Base-by-base conservation (phyloP, 176 grass and related monocot species). In the Sorghum bicolor region DNA sequence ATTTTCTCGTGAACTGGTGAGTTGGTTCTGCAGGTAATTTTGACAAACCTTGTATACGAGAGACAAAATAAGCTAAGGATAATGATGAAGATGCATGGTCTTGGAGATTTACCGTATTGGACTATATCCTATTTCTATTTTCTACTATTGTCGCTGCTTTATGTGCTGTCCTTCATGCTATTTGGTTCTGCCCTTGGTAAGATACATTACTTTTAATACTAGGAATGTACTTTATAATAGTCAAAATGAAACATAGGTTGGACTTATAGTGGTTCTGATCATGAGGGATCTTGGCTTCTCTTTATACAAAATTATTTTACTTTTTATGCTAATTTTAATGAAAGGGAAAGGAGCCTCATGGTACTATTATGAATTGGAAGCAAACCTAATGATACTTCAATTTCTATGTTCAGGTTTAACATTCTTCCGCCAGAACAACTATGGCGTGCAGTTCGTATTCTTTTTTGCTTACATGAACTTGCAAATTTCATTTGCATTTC, bases 81-180 rank as follows among this genome's bases (percentile, higher is more conserved):
- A 57, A 92, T 97, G 87, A 97, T 94, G 94, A 97, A 97, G 84
- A 92, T 97, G 94, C 91, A 97, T 84, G 94, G 91, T 75, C 88
- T 97, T 58, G 85, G 88, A 50, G 89, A 92, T 90, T 84, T 86
- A 19, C 87, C 94, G 5, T 97, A 94, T 58, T 97, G 94, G 94
- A 71, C 87, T 84, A 97, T 97, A 86, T 90, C 94, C 4, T 97
- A 94, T 75, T 82, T 77, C 55, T 97, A 97, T 82, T 97, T 97
- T 86, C 83, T 94, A 31, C 75, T 89, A 80, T 72, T 97, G 15
- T 97, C 91, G 30, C 43, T 81, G 26, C 53, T 93, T 65, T 97
- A 97, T 45, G 58, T 88, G 71, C 50, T 97, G 74, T 92, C 84
- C 83, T 92, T 97, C 84, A 88, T 90, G 58, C 9, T 94, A 86